A percentile compares a stretch with the other conserved stretches of the same genome.
Evolutionary conservation across 2,329 filamentous ascomycete species (phyloP).

Genomic region (Didymella arachidicola): DNA sequence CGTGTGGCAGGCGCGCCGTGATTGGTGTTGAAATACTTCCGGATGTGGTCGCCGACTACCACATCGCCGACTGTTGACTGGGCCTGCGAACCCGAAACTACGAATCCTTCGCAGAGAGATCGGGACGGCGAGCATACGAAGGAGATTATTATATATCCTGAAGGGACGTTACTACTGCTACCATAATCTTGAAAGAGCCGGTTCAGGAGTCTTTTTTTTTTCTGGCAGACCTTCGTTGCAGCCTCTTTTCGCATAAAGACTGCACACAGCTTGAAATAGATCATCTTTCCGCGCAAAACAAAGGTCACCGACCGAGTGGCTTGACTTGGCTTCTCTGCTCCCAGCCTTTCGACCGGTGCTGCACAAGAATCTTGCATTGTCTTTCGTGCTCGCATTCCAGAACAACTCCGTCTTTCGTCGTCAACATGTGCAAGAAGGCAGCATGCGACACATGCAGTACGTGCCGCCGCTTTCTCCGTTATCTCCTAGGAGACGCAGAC

Average conservation of each 20-base stretch:
- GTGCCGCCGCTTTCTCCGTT: slow-evolving; percentile 38
- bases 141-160: slow-evolving; percentile 13
- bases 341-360: not conserved
- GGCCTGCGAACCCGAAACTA: slow-evolving; percentile 19
- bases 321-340: slow-evolving; percentile 6
- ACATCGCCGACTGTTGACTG: slow-evolving; percentile 24
- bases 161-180: not conserved
- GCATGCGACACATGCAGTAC: slow-evolving; percentile 69
- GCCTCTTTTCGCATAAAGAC: not conserved
- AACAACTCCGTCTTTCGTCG: not conserved
- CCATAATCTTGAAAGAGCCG: not conserved
- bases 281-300: slow-evolving; percentile 11
- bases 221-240: not conserved
- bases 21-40: slow-evolving; percentile 19
- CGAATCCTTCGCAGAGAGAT: slow-evolving; percentile 13
- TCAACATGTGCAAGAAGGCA: slow-evolving; percentile 70
- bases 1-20: slow-evolving; percentile 3
- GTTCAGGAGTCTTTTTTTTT: slow-evolving; percentile 4
- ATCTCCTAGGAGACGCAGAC: slow-evolving; percentile 4
- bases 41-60: slow-evolving; percentile 23
- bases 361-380: slow-evolving; percentile 3
- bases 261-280: slow-evolving; percentile 6
- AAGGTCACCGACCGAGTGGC: slow-evolving; percentile 15
- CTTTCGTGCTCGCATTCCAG: not conserved
- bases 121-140: slow-evolving; percentile 14